These are phyloP conservation scores for Cucurbita moschata DNA, from an alignment of 306 rosid genomes.

Conservation along the genomic window DNA sequence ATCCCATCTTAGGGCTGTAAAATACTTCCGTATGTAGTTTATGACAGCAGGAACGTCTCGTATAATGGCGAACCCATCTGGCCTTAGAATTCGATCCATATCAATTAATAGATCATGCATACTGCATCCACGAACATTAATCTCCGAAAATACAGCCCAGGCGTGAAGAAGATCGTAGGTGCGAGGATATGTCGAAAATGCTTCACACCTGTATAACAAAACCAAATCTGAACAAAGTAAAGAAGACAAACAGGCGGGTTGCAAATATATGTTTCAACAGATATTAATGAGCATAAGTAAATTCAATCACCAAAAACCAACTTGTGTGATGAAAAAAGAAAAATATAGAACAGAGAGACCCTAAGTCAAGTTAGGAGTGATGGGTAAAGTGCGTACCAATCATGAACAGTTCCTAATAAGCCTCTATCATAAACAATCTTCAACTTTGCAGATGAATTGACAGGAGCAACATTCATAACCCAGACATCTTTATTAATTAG, in stretches of 20 bases:
- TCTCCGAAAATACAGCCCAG: conserved; percentile 38
- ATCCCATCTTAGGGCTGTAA: conserved; percentile 42
- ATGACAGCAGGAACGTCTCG: conserved; percentile 36
- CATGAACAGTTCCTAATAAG: conserved; percentile 46
- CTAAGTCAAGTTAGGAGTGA: background rate
- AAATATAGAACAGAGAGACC: background rate
- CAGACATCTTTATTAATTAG: conserved; percentile 30
- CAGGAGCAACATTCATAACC: conserved; percentile 58
- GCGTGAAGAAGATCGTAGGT: conserved; percentile 57
- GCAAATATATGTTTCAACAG: background rate
- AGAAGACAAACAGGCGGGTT: background rate
- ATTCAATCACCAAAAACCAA: background rate
- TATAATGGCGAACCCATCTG: conserved; percentile 46
- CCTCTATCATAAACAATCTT: conserved; percentile 51
- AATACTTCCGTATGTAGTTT: conserved; percentile 28
- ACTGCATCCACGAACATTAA: conserved; percentile 35
- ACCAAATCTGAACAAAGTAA: background rate
- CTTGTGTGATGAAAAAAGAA: background rate
- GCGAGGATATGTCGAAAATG: conserved; percentile 57
- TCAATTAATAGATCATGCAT: conserved; percentile 40
- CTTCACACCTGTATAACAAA: conserved; percentile 37
- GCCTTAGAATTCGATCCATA: conserved; percentile 50
- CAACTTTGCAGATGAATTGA: conserved; percentile 22
- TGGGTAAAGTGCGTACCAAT: conserved; percentile 28
- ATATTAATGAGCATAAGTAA: background rate